A percentile compares a stretch with the other conserved stretches of the same genome.
These are phyloP conservation scores for Nitzschia putrida DNA, from an alignment of 108 stramenopile genomes.

Conservation along the genomic window DNA sequence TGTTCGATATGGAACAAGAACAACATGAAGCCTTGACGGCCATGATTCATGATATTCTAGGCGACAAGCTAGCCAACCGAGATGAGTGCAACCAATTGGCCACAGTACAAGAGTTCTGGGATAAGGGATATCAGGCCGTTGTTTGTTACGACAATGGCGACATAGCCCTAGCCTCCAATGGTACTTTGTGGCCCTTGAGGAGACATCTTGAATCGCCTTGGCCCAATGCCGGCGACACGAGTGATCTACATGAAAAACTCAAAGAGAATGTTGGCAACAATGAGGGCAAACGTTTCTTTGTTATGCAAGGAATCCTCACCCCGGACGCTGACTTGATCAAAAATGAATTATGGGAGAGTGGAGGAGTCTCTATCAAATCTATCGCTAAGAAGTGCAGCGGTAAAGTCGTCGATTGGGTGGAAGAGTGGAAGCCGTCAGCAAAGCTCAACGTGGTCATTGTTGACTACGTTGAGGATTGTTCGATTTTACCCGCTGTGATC, in stretches of 20 bases:
- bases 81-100: constrained; percentile 4
- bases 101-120: constrained; percentile 31
- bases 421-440: constrained; percentile 26
- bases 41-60: constrained; percentile 9
- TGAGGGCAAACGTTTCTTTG: constrained; percentile 27
- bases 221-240: constrained; percentile 31
- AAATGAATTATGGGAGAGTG: constrained; percentile 27
- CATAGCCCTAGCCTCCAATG: constrained; percentile 2
- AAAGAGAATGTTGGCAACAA: constrained; percentile 19
- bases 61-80: constrained; percentile 30
- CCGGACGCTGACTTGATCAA: constrained; percentile 41
- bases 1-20: constrained; percentile 23
- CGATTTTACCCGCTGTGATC: constrained; percentile 31
- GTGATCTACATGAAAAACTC: constrained; percentile 20
- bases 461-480: constrained; percentile 34
- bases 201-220: constrained; percentile 24
- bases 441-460: constrained; percentile 40
- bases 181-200: constrained; percentile 24
- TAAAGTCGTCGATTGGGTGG: constrained; percentile 36
- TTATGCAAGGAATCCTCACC: constrained; percentile 39
- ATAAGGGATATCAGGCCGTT: constrained; percentile 30
- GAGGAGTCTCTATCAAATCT: constrained; percentile 17
- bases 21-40: constrained; percentile 22
- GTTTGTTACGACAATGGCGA: constrained; percentile 22
- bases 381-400: constrained; percentile 14